Evolutionary conservation across 306 rosid species (phyloP), one percentile per base, ranked within the genome.

Genomic region (Cicer chorassanicum): DNA sequence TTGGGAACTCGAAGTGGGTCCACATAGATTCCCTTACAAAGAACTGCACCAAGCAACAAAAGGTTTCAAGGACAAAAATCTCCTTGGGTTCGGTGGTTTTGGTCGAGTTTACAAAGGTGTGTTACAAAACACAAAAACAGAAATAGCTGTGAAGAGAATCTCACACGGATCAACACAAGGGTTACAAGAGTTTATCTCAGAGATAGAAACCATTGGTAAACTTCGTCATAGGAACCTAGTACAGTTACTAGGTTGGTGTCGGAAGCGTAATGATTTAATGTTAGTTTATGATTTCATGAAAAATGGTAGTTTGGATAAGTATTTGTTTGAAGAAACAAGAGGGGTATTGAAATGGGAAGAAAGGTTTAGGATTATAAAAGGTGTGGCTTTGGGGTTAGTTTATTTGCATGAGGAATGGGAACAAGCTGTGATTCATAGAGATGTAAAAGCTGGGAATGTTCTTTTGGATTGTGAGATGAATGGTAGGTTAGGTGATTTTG

Each of bases 321-420:
- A 81, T 72, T 16, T 88, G 5, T 88, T 82, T 61, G 85, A 84
- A 12, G n/a, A 71, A 21, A 79, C 87, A 0, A 76, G 60, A 59
- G 63, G 4, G 6, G 76, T 56, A 6, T 45, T 88, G 53, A 86
- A 49, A 3, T 88, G 93, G 93, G 86, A 84, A 48, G 75, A 82
- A 11, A 89, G 93, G 79, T 84, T 89, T 11, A 84, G 73, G 73
- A 86, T 89, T 29, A 56, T 86, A 48, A 86, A 84, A 36, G 89
- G 90, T 3, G 90, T 86, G n/a, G 90, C 89, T 69, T 82, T 55
- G 1, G 93, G 87, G 7, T 40, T 88, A 1, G 75, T 88, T 18
- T 88, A 88, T 74, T 34, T 88, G 15, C 93, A 88, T 9, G 90
- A 88, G 19, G 93, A 84, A 56, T 86, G 93, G 86, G 93, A 86